These are phyloP conservation scores for Turritis glabra DNA, from an alignment of 345 rosid species.

Conservation along the genomic window DNA sequence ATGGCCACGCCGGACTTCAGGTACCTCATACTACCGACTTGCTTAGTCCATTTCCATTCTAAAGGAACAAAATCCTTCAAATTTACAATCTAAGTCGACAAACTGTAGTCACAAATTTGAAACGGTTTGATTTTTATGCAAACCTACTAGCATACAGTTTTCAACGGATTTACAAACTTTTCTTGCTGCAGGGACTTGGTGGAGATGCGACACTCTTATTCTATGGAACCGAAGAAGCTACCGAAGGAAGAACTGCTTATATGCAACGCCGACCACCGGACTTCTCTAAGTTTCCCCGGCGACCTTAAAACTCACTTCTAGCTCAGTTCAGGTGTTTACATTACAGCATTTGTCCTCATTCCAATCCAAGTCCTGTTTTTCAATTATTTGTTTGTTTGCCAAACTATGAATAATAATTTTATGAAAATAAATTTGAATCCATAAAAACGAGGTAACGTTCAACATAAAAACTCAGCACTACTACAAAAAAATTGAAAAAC, in stretches of 20 bases:
- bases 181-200: slow-evolving; percentile 59
- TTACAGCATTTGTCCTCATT: not conserved
- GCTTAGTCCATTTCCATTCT: not conserved
- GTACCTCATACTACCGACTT: slow-evolving; percentile 37
- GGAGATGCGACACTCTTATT: slow-evolving; percentile 87
- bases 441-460: not conserved
- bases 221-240: slow-evolving; percentile 84
- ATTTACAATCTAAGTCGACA: not conserved
- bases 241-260: slow-evolving; percentile 81
- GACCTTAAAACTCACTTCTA: slow-evolving; percentile 49
- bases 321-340: slow-evolving; percentile 8
- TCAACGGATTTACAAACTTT: not conserved
- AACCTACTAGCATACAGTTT: not conserved
- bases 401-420: not conserved
- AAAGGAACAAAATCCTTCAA: not conserved
- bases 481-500: not conserved
- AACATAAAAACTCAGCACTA: not conserved
- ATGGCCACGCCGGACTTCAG: slow-evolving; percentile 95
- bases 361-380: not conserved
- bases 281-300: slow-evolving; percentile 72
- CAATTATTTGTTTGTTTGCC: not conserved
- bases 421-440: not conserved
- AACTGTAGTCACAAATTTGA: not conserved
- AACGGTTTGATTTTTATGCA: not conserved
- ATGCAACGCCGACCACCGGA: slow-evolving; percentile 70